Evolutionary conservation across 768 basidiomycete genomes (phyloP).

Genomic region (Clitopilus hobsonii): DNA sequence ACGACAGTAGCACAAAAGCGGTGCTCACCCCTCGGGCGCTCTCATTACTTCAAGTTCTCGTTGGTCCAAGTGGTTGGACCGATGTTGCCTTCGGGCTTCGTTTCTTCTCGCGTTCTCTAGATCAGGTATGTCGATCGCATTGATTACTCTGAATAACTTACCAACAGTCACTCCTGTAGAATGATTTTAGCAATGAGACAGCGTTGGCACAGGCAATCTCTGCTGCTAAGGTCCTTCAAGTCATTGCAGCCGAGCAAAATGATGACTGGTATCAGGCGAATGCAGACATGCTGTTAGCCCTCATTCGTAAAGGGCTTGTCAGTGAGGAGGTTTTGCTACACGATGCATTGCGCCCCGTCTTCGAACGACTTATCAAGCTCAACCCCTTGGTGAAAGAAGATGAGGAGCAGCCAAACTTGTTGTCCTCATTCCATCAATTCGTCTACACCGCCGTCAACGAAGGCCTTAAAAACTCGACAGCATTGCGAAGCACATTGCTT

Average conservation of each 20-base stretch:
- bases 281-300: slow-evolving; percentile 66
- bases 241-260: slow-evolving; percentile 78
- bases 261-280: slow-evolving; percentile 79
- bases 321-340: slow-evolving; percentile 78
- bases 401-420: slow-evolving; percentile 68
- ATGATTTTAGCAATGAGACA: slow-evolving; percentile 65
- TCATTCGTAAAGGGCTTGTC: slow-evolving; percentile 83
- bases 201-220: slow-evolving; percentile 68
- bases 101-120: slow-evolving; percentile 82
- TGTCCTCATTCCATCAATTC: slow-evolving; percentile 74
- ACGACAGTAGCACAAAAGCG: slow-evolving; percentile 45
- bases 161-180: slow-evolving; percentile 33
- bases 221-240: slow-evolving; percentile 83
- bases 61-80: slow-evolving; percentile 81
- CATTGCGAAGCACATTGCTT: slow-evolving; percentile 75
- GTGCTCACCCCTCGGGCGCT: slow-evolving; percentile 61
- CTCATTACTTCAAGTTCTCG: slow-evolving; percentile 66
- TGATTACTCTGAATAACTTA: slow-evolving; percentile 4
- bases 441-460: slow-evolving; percentile 73
- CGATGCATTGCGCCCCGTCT: slow-evolving; percentile 77
- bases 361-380: slow-evolving; percentile 72
- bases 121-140: slow-evolving; percentile 49
- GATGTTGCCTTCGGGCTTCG: slow-evolving; percentile 90
- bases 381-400: slow-evolving; percentile 78
- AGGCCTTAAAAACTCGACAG: slow-evolving; percentile 67